Evolutionary conservation across 495 filamentous ascomycete species (phyloP).

Genomic region (Neurospora tetraspora): DNA sequence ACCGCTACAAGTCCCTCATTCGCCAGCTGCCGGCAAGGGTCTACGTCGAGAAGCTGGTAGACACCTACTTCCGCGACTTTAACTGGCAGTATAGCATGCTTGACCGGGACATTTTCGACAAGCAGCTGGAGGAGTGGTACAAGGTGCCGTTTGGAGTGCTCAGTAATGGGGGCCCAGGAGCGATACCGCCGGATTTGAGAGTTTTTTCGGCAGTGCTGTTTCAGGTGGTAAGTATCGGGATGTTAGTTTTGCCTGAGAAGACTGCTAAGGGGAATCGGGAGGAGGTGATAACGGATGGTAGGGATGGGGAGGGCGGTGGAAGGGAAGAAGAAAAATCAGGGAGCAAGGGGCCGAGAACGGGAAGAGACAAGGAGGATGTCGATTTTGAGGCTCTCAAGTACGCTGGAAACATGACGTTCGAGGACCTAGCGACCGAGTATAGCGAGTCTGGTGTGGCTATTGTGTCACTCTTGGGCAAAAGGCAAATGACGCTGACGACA

Average conservation of each 20-base stretch:
- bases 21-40: constrained; percentile 42
- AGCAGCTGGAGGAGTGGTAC: constrained; percentile 42
- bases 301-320: background rate
- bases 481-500: constrained; percentile 42
- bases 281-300: background rate
- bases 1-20: constrained; percentile 43
- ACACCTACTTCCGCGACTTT: constrained; percentile 45
- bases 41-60: constrained; percentile 43
- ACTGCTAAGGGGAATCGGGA: constrained; percentile 21
- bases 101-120: constrained; percentile 41
- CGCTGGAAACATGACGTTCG: constrained; percentile 48
- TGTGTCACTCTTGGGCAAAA: constrained; percentile 43
- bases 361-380: background rate
- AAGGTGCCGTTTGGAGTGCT: constrained; percentile 36
- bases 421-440: constrained; percentile 48
- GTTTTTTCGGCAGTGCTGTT: constrained; percentile 49
- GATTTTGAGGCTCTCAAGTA: constrained; percentile 43
- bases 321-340: background rate
- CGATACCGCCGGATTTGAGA: constrained; percentile 31
- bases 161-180: constrained; percentile 29
- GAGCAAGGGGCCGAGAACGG: background rate
- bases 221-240: constrained; percentile 43
- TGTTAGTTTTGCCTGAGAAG: constrained; percentile 41
- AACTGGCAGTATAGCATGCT: constrained; percentile 51
- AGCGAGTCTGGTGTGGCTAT: constrained; percentile 47